A percentile compares a stretch with the other conserved stretches of the same genome.
phyloP scores from a whole-genome alignment of 257 asterid genomes.

The Eustoma russellianum region DNA sequence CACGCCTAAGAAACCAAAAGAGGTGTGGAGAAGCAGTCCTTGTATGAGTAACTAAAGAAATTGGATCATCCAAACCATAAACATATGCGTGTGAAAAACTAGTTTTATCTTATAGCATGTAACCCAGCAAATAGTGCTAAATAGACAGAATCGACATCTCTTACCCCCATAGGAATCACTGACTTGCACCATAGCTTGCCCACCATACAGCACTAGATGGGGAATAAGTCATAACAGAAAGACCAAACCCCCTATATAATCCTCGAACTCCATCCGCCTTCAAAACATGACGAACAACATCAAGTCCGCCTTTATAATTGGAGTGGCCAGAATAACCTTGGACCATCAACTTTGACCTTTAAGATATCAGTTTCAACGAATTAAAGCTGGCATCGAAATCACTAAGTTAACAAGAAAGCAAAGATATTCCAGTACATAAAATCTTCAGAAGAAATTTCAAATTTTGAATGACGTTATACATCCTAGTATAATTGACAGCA shows the following conservation, averaged over 20 bases:
- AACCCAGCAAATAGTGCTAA: conserved; percentile 4
- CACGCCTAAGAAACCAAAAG: no score
- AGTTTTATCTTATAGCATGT: background rate
- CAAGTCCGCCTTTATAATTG: conserved; percentile 67
- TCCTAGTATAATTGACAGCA: no score
- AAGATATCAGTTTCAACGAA: conserved; percentile 18
- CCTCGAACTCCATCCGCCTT: conserved; percentile 90
- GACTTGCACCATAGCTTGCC: conserved; percentile 99
- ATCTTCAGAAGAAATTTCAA: no score
- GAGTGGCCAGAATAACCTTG: conserved; percentile 87
- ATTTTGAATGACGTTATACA: no score
- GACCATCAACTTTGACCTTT: conserved; percentile 88
- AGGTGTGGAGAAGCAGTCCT: background rate
- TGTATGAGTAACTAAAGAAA: background rate
- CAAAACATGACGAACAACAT: conserved; percentile 75
- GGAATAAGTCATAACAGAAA: conserved; percentile 81
- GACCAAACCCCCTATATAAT: conserved; percentile 89
- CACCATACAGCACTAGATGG: conserved; percentile 99
- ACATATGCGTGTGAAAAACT: background rate
- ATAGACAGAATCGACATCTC: conserved; percentile 12
- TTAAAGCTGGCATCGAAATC: conserved; percentile 5
- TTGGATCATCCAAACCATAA: conserved; percentile 4
- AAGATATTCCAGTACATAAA: no score
- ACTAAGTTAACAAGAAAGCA: background rate
- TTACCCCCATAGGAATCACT: conserved; percentile 86